These are phyloP conservation scores for Fusarium phyllophilum DNA, from an alignment of 2,329 filamentous ascomycete genomes.

Conservation along the genomic window DNA sequence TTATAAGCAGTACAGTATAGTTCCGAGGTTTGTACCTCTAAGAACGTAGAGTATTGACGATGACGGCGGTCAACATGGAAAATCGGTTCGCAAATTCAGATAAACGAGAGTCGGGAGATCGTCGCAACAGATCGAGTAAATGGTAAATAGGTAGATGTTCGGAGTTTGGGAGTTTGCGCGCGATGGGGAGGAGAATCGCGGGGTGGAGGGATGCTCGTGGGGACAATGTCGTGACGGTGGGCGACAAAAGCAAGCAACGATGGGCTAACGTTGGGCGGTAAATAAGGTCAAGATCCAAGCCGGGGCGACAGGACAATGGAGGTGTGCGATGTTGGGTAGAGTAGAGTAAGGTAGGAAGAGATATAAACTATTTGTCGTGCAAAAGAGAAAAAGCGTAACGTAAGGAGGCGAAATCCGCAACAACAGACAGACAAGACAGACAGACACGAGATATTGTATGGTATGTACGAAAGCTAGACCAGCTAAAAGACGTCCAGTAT, in stretches of 20 bases:
- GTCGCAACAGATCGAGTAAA: slow-evolving; percentile 14
- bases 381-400: neutral
- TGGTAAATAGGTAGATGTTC: slow-evolving; percentile 2
- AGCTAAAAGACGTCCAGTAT: slow-evolving; percentile 28
- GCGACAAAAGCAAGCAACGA: slow-evolving; percentile 39
- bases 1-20: slow-evolving; percentile 46
- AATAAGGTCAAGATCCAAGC: slow-evolving; percentile 4
- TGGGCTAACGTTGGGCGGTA: slow-evolving; percentile 10
- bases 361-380: slow-evolving; percentile 8
- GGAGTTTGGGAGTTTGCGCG: slow-evolving; percentile 19
- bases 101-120: slow-evolving; percentile 4
- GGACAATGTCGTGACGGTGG: slow-evolving; percentile 25
- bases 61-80: slow-evolving; percentile 45
- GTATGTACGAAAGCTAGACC: slow-evolving; percentile 33
- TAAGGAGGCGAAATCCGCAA: slow-evolving; percentile 12
- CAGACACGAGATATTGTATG: neutral
- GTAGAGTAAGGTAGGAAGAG: neutral
- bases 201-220: slow-evolving; percentile 37
- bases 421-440: neutral
- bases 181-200: slow-evolving; percentile 30
- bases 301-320: slow-evolving; percentile 11
- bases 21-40: slow-evolving; percentile 41
- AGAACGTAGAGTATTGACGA: slow-evolving; percentile 30
- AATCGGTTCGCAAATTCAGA: slow-evolving; percentile 39
- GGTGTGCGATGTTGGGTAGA: neutral